Percentiles rank a stretch among this genome's conserved stretches.
phyloP scores from a whole-genome alignment of 2,329 filamentous ascomycete genomes.

The Alternaria gansuensis region DNA sequence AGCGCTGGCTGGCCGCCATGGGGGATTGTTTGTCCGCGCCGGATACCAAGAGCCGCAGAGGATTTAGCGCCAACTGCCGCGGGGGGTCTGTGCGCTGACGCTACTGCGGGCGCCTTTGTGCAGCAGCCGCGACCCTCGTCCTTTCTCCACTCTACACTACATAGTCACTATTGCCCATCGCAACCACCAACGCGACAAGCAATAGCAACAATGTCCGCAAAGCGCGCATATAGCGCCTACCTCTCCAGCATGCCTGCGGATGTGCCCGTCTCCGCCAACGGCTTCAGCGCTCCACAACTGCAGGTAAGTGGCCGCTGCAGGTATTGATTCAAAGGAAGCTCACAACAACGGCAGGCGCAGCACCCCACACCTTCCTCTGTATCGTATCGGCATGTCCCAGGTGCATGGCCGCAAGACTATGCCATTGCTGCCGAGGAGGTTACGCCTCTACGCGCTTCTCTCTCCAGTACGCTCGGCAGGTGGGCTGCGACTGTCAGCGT shows the following conservation, averaged over 20 bases:
- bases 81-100: constrained; percentile 2
- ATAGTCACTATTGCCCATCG: constrained; percentile 22
- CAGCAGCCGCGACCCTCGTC: constrained; percentile 19
- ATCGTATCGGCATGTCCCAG: constrained; percentile 18
- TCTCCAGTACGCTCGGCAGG: constrained; percentile 28
- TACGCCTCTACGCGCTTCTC: constrained; percentile 10
- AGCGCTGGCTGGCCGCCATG: constrained; percentile 16
- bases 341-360: constrained; percentile 26
- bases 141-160: constrained; percentile 17
- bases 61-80: constrained; percentile 20
- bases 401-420: constrained; percentile 28
- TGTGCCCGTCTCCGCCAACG: constrained; percentile 20
- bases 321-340: constrained; percentile 22
- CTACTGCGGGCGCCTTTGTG: constrained; percentile 19
- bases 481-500: constrained; percentile 28
- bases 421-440: constrained; percentile 6
- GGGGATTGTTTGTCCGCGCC: constrained; percentile 15
- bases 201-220: constrained; percentile 29
- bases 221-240: constrained; percentile 33
- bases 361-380: constrained; percentile 7
- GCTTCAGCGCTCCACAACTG: constrained; percentile 27
- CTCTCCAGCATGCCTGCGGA: constrained; percentile 20
- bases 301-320: constrained; percentile 30
- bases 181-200: constrained; percentile 13
- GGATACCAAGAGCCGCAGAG: constrained; percentile 9